These are phyloP conservation scores for Exophiala viscosa DNA, from an alignment of 2,329 filamentous ascomycete species.

Conservation along the genomic window DNA sequence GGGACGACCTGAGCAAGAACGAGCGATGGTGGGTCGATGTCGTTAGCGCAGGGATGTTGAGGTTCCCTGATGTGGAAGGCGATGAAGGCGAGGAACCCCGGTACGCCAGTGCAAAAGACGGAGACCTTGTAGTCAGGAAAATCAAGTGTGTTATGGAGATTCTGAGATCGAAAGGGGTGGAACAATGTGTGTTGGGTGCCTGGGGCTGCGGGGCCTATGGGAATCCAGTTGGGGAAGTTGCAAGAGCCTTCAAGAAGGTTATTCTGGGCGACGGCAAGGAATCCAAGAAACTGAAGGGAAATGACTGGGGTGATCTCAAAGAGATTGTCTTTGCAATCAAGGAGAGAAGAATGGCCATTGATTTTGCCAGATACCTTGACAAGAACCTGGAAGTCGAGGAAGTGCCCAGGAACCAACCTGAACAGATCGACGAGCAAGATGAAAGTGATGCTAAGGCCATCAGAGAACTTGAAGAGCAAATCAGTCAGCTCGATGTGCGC, in stretches of 20 bases:
- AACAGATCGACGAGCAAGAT: background rate
- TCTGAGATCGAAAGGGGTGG: slow-evolving; percentile 6
- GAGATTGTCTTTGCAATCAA: slow-evolving; percentile 13
- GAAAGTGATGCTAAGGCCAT: background rate
- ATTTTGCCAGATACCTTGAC: slow-evolving; percentile 3
- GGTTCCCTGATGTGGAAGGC: slow-evolving; percentile 9
- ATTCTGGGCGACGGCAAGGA: background rate
- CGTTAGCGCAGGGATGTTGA: slow-evolving; percentile 9
- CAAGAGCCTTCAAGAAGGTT: slow-evolving; percentile 7
- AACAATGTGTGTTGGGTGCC: slow-evolving; percentile 14
- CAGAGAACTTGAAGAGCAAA: slow-evolving; percentile 3
- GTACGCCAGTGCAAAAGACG: slow-evolving; percentile 13
- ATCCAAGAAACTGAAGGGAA: background rate
- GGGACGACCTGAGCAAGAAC: slow-evolving; percentile 2
- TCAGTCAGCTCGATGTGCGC: slow-evolving; percentile 6
- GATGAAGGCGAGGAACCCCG: slow-evolving; percentile 1
- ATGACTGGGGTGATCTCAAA: background rate
- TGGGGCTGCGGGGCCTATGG: slow-evolving; percentile 19
- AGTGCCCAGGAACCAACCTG: background rate
- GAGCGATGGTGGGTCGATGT: slow-evolving; percentile 18
- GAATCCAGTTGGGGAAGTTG: slow-evolving; percentile 15
- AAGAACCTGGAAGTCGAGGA: background rate
- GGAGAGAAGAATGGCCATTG: slow-evolving; percentile 4
- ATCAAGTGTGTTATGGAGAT: slow-evolving; percentile 16
- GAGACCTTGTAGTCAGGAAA: slow-evolving; percentile 6